Evolutionary conservation across 345 rosid species (phyloP).

Genomic region (Excoecaria cochinchinensis): DNA sequence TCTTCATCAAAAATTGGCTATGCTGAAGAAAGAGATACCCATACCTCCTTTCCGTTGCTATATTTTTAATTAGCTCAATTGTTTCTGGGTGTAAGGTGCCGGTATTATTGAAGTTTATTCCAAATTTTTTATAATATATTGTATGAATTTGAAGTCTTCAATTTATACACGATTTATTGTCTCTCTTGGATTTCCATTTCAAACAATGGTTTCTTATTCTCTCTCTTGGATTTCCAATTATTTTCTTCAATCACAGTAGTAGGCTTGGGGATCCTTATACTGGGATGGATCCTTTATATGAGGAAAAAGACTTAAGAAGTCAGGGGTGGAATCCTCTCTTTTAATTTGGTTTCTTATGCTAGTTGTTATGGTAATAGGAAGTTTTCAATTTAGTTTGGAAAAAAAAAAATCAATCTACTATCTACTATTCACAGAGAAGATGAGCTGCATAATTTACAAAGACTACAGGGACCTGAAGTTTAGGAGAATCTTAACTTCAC

Average conservation of each 20-base stretch:
- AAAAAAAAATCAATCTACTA: not conserved
- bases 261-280: conserved; percentile 3
- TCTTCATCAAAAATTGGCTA: too few species aligned
- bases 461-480: not conserved
- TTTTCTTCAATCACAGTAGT: not conserved
- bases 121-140: not conserved
- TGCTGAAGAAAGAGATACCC: too few species aligned
- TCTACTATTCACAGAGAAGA: conserved; percentile 9
- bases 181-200: not conserved
- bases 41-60: not conserved
- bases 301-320: conserved; percentile 7
- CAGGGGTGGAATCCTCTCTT: conserved; percentile 10
- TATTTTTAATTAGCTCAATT: not conserved
- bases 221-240: not conserved
- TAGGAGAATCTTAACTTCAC: too few species aligned
- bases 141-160: not conserved
- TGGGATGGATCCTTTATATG: conserved; percentile 6
- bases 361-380: not conserved
- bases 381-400: not conserved
- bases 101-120: not conserved
- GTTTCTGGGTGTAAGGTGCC: not conserved
- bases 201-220: too few species aligned
- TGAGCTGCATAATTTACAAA: not conserved
- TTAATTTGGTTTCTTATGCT: not conserved
- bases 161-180: not conserved